Conservation (phyloP, 2,329 filamentous ascomycete species). For the Amauroascus verrucosus region DNA sequence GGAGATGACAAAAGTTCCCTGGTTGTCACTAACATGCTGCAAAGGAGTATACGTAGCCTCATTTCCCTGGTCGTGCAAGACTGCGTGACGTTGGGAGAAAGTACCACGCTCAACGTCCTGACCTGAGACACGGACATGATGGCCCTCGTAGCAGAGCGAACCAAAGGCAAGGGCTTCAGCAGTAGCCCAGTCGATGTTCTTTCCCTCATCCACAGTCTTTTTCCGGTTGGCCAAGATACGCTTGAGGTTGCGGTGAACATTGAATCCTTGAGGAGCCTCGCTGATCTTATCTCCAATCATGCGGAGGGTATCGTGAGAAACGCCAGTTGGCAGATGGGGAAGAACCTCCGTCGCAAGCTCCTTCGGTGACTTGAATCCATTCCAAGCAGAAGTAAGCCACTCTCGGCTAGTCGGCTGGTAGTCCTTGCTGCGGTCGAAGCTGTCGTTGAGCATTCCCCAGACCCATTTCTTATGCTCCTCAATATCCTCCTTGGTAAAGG, state of each 20-base stretch:
- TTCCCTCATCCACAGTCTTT: conserved; percentile 84
- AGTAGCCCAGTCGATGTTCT: conserved; percentile 95
- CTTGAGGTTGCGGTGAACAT: conserved; percentile 89
- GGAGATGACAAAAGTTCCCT: conserved; percentile 90
- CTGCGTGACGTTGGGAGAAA: conserved; percentile 94
- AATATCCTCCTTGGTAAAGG: conserved; percentile 93
- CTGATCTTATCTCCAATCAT: conserved; percentile 76
- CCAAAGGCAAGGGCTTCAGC: conserved; percentile 94
- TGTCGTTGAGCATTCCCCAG: conserved; percentile 97
- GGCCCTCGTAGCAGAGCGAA: conserved; percentile 78
- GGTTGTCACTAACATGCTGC: conserved; percentile 77
- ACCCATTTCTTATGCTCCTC: conserved; percentile 99
- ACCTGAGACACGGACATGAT: conserved; percentile 94
- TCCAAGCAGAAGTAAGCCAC: conserved; percentile 98
- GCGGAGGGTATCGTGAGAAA: conserved; percentile 61
- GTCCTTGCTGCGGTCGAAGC: conserved; percentile 93
- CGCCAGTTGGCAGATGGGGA: conserved; percentile 78
- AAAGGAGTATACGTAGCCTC: conserved; percentile 89
- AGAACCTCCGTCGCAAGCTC: conserved; percentile 89
- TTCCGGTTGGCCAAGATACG: conserved; percentile 82
- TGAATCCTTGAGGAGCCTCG: conserved; percentile 70
- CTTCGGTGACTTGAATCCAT: conserved; percentile 98
- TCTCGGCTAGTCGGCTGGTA: conserved; percentile 95
- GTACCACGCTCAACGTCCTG: conserved; percentile 99
- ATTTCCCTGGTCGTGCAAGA: conserved; percentile 93